Base-by-base conservation (phyloP, 352 stramenopile species). In the Globisporangium cystogenes region DNA sequence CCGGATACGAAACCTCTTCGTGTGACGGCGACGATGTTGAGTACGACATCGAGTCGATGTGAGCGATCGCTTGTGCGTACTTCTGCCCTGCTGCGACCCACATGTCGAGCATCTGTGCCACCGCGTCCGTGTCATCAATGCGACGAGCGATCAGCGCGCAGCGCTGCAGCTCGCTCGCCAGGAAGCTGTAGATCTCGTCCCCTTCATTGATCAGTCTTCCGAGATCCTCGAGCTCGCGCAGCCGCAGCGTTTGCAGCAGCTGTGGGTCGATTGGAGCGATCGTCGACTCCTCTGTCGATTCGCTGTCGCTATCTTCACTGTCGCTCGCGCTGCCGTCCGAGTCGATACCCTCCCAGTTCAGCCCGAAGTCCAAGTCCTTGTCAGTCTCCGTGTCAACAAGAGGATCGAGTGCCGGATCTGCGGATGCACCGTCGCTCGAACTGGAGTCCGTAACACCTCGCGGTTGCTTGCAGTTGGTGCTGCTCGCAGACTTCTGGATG, bases 21-120 rank as follows among this genome's bases (percentile, higher is more conserved):
- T 10, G 20, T 20, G 54, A 12, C 20, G 49, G 46, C 18, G 45
- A 12, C n/a, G 49, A 47, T 15, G 45, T 10, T 2, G 18, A 3
- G 4, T 15, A n/a, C 8, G n/a, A 29, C 16, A 12, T 52, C 1
- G 47, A 42, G 1, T 80, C 68, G 8, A 83, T 53, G 12, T 74
- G 57, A 2, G 50, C 65, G 27, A 90, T 66, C 8, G 76, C 74
- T 16, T 85, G 64, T 1, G 78, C 67, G 36, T 90, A 87, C n/a
- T 82, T 86, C 61, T 88, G 73, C 3, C 75, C 71, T 10, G 81
- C 77, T 4, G 76, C 64, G 20, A 82, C 68, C 77, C 74, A 86
- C 5, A 86, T 73, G 29, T 89, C 76, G 18, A 87, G 60, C 60
- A 90, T 80, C 46, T 85, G 72, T 14, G 71, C 66, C 11, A 89